Evolutionary conservation across 208 protist species (phyloP).

Genomic region (Spongospora subterranea): DNA sequence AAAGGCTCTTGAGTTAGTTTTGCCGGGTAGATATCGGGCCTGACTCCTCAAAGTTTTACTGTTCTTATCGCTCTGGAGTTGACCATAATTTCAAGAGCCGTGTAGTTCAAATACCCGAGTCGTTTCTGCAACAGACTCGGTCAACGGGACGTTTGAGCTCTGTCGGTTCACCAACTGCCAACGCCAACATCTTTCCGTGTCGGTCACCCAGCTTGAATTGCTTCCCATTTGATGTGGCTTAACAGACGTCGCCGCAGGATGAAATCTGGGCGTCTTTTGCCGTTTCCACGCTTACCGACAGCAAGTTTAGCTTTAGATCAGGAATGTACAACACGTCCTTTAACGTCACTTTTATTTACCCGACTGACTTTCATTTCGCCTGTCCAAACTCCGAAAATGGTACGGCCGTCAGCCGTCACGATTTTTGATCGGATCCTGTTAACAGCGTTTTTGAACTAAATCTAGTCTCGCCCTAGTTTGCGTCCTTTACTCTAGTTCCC

Average conservation of each 20-base stretch:
- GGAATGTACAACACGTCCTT: background rate
- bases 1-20: background rate
- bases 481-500: no score
- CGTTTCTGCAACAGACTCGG: background rate
- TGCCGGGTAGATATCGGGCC: background rate
- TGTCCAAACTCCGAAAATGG: background rate
- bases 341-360: background rate
- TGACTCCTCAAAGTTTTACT: background rate
- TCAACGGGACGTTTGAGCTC: background rate
- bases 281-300: background rate
- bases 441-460: no score
- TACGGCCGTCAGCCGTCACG: background rate
- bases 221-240: background rate
- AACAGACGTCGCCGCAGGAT: no score
- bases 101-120: conserved; percentile 1
- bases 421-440: no score
- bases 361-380: background rate
- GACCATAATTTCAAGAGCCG: background rate
- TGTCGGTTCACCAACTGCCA: background rate
- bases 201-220: background rate
- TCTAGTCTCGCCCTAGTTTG: no score
- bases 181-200: background rate
- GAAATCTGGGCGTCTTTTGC: background rate
- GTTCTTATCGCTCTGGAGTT: background rate
- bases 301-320: background rate